Base-by-base conservation (phyloP, 176 grass and related monocot species). In the Oryza australiensis region DNA sequence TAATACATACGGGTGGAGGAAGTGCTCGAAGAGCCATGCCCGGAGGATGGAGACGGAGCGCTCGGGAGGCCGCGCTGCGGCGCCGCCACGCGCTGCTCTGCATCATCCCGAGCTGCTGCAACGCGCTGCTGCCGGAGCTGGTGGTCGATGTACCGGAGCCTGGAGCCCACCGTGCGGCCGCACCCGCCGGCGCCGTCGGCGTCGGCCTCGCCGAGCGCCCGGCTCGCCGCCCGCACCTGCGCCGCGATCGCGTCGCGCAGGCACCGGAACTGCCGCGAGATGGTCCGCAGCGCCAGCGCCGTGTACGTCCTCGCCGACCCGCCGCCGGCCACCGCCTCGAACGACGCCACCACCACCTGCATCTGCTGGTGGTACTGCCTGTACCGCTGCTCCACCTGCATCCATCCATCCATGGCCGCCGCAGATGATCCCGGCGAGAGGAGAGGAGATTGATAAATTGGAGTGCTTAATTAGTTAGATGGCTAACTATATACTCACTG, bases 11-110 rank as follows among this genome's bases (percentile, higher is more conserved):
- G 97, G 97, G 74, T 99, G 93, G 18, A 99, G 97, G 83, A 99
- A 99, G 78, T 99, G 97, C 33, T 99, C 97, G 91, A 99, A 99
- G 91, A 99, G 97, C 97, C 97, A 99, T 0, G 97, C 91, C 1
- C 97, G 87, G 60, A 99, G 97, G 78, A 99, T 90, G 46, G 97
- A 99, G 75, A 99, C 97, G 73, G 93, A 96, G 55, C 97, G 89
- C 71, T 99, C 97, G 22, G 93, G 26, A 99, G 85, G 0, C 93
- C 97, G 7, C 97, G 84, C 89, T 99, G 97, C 0, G 97, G 97
- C 7, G 97, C 7, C 97, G 87, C 97, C 97, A 99, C 1, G 93
- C 93, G 57, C 90, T 95, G 85, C 90, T 89, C 89, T 99, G 97
- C 73, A 99, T 94, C 97, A 99, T 96, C 5, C 97, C 97, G 1